Percentiles rank a stretch among this genome's conserved stretches.
Evolutionary conservation across 2,329 filamentous ascomycete species (phyloP).

Genomic region (Seiridium cupressi): DNA sequence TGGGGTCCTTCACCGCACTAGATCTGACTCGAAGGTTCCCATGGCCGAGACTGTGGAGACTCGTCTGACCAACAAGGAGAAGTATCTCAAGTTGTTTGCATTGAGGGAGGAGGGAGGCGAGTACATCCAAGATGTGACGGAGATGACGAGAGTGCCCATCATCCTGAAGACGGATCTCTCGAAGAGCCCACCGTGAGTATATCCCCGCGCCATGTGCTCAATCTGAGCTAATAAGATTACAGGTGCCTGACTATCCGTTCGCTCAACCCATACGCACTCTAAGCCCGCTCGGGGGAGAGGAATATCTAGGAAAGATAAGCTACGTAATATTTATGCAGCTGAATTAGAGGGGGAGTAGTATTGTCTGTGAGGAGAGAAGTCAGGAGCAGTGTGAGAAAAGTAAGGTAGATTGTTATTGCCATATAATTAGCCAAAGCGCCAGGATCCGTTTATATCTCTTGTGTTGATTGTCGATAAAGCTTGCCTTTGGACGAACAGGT

Average conservation of each 20-base stretch:
- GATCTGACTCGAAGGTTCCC: conserved; percentile 90
- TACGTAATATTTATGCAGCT: conserved; percentile 5
- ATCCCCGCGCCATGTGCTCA: not conserved
- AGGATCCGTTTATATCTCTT: not conserved
- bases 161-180: conserved; percentile 96
- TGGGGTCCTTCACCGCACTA: conserved; percentile 79
- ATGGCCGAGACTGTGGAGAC: conserved; percentile 72
- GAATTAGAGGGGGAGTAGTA: conserved; percentile 10
- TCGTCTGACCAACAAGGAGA: conserved; percentile 89
- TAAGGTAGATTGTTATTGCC: conserved; percentile 25
- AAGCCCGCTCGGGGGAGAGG: conserved; percentile 7
- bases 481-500: not conserved
- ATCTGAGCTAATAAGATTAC: conserved; percentile 33
- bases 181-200: conserved; percentile 98
- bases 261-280: conserved; percentile 61
- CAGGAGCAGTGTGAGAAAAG: conserved; percentile 13
- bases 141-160: conserved; percentile 97
- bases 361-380: not conserved
- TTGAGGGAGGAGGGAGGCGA: conserved; percentile 90
- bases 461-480: not conserved
- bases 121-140: conserved; percentile 96
- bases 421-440: conserved; percentile 12
- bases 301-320: not conserved
- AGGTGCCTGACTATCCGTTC: conserved; percentile 68
- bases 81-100: conserved; percentile 87